A percentile compares a stretch with the other conserved stretches of the same genome.
phyloP scores from a whole-genome alignment of 345 rosid species.

The Eucalyptus polybractea region DNA sequence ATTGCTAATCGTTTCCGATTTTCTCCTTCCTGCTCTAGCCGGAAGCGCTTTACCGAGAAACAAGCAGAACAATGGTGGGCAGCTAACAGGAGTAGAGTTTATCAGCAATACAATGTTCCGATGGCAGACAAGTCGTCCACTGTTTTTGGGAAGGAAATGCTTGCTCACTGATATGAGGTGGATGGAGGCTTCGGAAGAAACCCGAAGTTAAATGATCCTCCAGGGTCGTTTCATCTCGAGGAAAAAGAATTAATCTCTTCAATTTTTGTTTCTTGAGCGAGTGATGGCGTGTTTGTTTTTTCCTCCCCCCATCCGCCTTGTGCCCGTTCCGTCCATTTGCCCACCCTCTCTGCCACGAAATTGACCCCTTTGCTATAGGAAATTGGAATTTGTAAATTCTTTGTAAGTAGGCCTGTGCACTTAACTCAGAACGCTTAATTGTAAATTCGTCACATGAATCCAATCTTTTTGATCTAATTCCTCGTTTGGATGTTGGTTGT shows the following conservation, averaged over 20 bases:
- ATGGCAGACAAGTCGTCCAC: constrained; percentile 32
- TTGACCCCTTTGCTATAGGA: neutral
- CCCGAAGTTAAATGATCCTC: neutral
- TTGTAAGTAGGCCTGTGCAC: constrained; percentile 10
- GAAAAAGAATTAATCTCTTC: neutral
- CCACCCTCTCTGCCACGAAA: neutral
- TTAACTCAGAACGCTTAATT: constrained; percentile 7
- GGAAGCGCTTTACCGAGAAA: constrained; percentile 61
- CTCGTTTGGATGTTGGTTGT: neutral
- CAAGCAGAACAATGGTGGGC: constrained; percentile 88
- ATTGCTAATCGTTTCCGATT: neutral
- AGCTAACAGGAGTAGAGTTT: constrained; percentile 53
- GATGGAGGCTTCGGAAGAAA: neutral
- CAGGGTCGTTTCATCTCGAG: neutral
- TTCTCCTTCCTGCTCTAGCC: constrained; percentile 19
- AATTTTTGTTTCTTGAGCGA: neutral
- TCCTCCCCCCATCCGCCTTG: neutral
- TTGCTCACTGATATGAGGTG: neutral
- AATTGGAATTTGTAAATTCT: constrained; percentile 17
- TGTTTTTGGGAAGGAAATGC: constrained; percentile 21
- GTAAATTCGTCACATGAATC: constrained; percentile 11
- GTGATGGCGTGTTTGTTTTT: neutral
- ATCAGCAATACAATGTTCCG: constrained; percentile 49
- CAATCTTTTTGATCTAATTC: neutral
- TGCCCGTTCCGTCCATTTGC: neutral